A percentile compares a stretch with the other conserved stretches of the same genome.
These are phyloP conservation scores for Aegilops umbellulata DNA, from an alignment of 176 grass and related monocot genomes.

Conservation along the genomic window DNA sequence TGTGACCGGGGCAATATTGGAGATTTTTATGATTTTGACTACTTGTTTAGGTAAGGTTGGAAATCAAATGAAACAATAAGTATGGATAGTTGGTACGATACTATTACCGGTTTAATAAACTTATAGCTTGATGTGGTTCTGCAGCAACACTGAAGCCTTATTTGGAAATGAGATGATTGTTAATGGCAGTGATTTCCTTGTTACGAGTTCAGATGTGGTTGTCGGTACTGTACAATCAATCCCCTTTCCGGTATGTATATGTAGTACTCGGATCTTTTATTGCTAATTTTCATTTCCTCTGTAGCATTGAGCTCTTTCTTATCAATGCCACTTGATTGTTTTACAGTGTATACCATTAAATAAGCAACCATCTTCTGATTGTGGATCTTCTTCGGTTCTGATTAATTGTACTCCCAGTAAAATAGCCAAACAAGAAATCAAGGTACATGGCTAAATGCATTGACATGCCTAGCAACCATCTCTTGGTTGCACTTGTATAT, in stretches of 20 bases:
- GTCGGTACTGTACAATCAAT: constrained; percentile 59
- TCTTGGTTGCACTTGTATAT: constrained; percentile 40
- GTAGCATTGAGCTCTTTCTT: neutral
- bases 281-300: constrained; percentile 24
- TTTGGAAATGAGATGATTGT: constrained; percentile 69
- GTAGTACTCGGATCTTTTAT: neutral
- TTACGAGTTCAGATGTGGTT: constrained; percentile 60
- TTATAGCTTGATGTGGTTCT: constrained; percentile 24
- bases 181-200: constrained; percentile 66
- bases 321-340: constrained; percentile 24
- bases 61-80: neutral
- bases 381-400: constrained; percentile 51
- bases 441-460: constrained; percentile 51
- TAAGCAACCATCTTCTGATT: constrained; percentile 54
- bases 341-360: constrained; percentile 47
- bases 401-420: constrained; percentile 45
- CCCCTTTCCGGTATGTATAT: constrained; percentile 54
- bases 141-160: constrained; percentile 72
- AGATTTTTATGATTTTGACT: constrained; percentile 86
- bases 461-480: constrained; percentile 25
- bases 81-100: neutral
- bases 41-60: constrained; percentile 74
- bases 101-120: constrained; percentile 13
- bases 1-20: constrained; percentile 90
- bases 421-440: constrained; percentile 53